Conservation (phyloP, 305 asterid species). For the Nicotiana rustica region DNA sequence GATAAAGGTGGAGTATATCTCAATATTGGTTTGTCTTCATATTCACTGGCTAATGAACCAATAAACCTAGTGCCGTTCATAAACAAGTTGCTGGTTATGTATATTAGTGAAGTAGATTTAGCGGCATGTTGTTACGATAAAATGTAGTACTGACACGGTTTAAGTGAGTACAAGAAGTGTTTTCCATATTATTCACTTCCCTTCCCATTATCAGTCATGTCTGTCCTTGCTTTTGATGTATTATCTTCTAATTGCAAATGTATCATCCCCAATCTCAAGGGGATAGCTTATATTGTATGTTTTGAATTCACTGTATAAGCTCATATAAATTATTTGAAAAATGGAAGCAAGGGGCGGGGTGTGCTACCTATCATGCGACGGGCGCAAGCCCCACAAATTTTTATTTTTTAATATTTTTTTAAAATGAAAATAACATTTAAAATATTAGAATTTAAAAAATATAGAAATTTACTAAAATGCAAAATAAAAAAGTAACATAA, state of each 20-base stretch:
- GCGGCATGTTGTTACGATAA: background rate
- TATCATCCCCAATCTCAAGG: background rate
- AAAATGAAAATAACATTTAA: no score
- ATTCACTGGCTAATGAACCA: background rate
- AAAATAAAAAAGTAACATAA: background rate
- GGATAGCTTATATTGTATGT: background rate
- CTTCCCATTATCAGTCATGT: background rate
- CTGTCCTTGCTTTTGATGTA: background rate
- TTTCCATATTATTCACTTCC: constrained; percentile 1
- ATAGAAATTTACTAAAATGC: background rate
- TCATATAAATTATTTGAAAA: background rate
- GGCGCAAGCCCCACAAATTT: background rate
- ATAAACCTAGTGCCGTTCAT: background rate
- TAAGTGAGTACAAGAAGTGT: background rate
- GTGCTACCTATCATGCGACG: background rate
- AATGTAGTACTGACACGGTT: background rate
- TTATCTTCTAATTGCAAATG: background rate
- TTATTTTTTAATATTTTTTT: no score
- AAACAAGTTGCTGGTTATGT: background rate
- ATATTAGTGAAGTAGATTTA: background rate
- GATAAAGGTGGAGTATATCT: background rate
- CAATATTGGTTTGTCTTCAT: background rate
- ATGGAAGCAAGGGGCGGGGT: background rate
- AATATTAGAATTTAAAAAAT: no score
- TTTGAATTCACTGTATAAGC: background rate